A percentile compares a stretch with the other conserved stretches of the same genome.
Evolutionary conservation across 2,329 filamentous ascomycete genomes (phyloP).

Genomic region (Colletotrichum acutatum): DNA sequence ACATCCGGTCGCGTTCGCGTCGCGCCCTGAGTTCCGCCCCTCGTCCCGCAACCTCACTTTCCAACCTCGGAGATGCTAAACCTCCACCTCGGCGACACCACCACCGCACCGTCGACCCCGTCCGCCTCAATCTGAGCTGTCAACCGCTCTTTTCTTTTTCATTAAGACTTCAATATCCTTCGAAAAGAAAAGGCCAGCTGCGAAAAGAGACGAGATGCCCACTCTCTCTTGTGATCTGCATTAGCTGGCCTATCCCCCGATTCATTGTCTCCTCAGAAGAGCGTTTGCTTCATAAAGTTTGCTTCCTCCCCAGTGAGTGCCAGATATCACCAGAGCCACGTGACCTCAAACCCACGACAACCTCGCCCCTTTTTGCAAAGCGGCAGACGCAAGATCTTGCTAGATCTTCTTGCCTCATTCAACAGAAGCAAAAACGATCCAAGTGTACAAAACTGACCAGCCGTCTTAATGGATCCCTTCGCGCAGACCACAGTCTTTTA

Average conservation of each 20-base stretch:
- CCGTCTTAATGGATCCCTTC: not conserved
- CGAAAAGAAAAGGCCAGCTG: not conserved
- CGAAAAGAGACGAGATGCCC: conserved; percentile 4
- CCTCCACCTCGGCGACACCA: not conserved
- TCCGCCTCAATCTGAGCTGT: not conserved
- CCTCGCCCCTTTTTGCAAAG: not conserved
- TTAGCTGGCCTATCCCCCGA: conserved; percentile 3
- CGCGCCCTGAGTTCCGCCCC: conserved; percentile 11
- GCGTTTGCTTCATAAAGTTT: conserved; percentile 1
- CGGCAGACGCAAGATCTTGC: not conserved
- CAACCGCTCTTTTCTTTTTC: not conserved
- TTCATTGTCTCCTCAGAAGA: not conserved
- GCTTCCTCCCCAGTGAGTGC: not conserved
- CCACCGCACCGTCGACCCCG: not conserved
- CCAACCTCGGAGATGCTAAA: conserved; percentile 20
- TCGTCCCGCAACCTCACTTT: conserved; percentile 20
- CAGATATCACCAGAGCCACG: not conserved
- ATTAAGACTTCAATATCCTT: not conserved
- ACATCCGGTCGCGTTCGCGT: conserved; percentile 28
- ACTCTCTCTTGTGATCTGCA: not conserved
- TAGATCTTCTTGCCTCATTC: not conserved
- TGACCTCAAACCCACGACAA: not conserved
- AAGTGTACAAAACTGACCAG: not conserved
- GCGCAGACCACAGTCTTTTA: not conserved
- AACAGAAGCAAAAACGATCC: not conserved